Base-by-base conservation (phyloP, 2,329 filamentous ascomycete genomes). In the Pseudogymnoascus sp. region DNA sequence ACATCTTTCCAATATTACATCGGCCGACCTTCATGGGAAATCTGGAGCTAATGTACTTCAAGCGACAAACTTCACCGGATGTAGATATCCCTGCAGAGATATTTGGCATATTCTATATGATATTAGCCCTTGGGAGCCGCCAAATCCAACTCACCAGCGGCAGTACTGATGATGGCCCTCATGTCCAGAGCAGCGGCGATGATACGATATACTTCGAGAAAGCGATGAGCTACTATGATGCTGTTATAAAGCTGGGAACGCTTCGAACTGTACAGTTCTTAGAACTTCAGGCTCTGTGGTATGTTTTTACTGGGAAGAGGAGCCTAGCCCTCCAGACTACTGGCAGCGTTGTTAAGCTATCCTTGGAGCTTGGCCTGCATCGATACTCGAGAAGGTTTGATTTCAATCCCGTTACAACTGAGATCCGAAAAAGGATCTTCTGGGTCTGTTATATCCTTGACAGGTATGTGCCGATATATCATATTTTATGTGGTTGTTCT, bases 401-500 rank as follows among this genome's bases (percentile, higher is more conserved):
- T 34, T 66, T 66, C 12, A 61, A 64, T 3, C 65, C 65, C 7
- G 51, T 66, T 18, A 47, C 51, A 26, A 66, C 61, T 11, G 65
- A 66, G 37, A 26, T 66, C 26, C 64, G 65, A 8, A 66, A 66
- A 42, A 42, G 65, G 42, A 59, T 42, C 6, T 66, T 66, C 18
- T 66, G 65, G 65, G 65, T 66, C 29, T 65, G 64, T 21, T 66
- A 66, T 61, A 65, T 66, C 21, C 65, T 66, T 31, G 65, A 64
- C 54, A 64, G 64, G 36, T 66, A 65, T 31, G 51, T 57, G 2
- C n/a, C 7, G 51, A 34, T 5, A 18, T 3, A 2, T 4, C 29
- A 6, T 1, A 26, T 6, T 57, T 4, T 1, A 36, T 12, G 8
- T 1, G 5, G 0, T 54, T 34, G n/a, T 2, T 57, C 51, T 57